Conservation (phyloP, 257 asterid genomes). For the Ballota nigra region DNA sequence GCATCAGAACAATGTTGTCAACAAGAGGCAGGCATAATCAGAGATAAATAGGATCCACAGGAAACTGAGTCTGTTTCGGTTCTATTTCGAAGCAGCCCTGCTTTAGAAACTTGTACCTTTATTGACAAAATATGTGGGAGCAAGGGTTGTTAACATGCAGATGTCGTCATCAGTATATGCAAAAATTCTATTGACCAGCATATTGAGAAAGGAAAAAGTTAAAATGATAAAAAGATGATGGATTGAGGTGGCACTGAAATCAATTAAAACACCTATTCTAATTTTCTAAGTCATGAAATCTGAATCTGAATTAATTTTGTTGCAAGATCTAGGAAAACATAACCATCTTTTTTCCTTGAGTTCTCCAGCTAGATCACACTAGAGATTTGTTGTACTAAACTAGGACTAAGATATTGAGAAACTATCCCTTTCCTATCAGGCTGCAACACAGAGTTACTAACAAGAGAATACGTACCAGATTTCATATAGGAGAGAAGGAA, state of each 20-base stretch:
- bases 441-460: background rate
- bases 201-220: background rate
- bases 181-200: background rate
- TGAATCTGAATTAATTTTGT: slow-evolving; percentile 1
- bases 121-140: background rate
- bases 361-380: background rate
- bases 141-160: background rate
- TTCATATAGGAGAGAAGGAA: background rate
- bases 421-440: background rate
- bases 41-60: background rate
- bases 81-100: background rate
- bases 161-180: background rate
- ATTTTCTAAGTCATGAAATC: background rate
- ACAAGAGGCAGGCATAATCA: background rate
- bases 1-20: background rate
- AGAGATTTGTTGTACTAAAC: background rate
- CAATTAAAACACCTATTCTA: background rate
- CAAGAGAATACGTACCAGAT: background rate
- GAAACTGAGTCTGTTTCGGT: background rate
- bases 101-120: background rate
- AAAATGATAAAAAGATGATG: background rate
- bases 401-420: background rate
- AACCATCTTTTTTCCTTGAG: background rate
- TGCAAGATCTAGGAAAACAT: background rate
- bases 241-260: background rate